Percentiles rank a stretch among this genome's conserved stretches.
Conservation (phyloP, 805 yeast genomes). For the Nakazawaea wyomingensis region DNA sequence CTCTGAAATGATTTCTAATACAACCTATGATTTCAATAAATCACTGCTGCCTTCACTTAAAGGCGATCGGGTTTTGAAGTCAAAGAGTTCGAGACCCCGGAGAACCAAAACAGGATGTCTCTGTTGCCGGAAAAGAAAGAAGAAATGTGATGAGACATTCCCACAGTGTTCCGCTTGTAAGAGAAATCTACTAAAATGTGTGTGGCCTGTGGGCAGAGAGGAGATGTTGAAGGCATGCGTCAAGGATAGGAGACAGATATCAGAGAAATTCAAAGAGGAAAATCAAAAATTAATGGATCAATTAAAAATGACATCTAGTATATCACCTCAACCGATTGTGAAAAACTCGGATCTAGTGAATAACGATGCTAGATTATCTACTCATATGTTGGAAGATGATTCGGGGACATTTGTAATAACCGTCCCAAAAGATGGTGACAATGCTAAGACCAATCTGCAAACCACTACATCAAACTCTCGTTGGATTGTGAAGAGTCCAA, state of each 20-base stretch:
- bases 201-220: conserved; percentile 23
- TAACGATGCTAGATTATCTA: neutral
- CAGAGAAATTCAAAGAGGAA: neutral
- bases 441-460: neutral
- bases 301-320: neutral
- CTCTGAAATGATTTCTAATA: no score
- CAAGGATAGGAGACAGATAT: neutral
- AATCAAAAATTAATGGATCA: conserved; percentile 2
- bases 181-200: conserved; percentile 23
- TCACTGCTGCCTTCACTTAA: no score
- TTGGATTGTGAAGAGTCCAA: conserved; percentile 1
- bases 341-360: neutral
- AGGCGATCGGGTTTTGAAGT: no score
- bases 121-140: conserved; percentile 26
- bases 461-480: neutral
- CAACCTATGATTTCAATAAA: no score
- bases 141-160: conserved; percentile 31
- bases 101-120: conserved; percentile 11
- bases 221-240: neutral
- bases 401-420: conserved; percentile 1
- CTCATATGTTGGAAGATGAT: neutral
- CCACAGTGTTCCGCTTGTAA: conserved; percentile 31
- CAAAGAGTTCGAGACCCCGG: neutral
- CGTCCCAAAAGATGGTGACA: neutral
- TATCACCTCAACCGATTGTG: neutral